Evolutionary conservation across 2,329 filamentous ascomycete species (phyloP), one percentile per base, ranked within the genome.

Genomic region (Phialophora chinensis): DNA sequence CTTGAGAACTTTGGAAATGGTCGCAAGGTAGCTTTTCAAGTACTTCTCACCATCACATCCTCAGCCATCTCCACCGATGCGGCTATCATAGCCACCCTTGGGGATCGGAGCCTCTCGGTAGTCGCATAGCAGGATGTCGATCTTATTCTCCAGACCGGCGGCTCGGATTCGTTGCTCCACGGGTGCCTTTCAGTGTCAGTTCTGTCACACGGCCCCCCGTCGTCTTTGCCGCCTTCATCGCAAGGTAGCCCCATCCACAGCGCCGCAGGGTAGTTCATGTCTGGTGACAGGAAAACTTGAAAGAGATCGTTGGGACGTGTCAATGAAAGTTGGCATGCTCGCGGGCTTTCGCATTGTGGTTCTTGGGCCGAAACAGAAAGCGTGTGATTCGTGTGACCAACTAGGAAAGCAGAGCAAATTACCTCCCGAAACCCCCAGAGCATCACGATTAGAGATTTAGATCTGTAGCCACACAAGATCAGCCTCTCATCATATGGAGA

Each of bases 191-290:
- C 20, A 49, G 44, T 7, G 44, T 49, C 44, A 49, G 20, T 10
- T 10, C 44, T 11, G 44, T 20, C 44, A 49, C 44, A 49, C 17
- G 44, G 20, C 44, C 20, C 14, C 44, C 44, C 5, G 17, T 49
- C 20, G 44, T 49, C 44, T 49, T 49, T 23, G 20, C 44, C 20
- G 44, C 44, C 14, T 49, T 3, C 44, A 49, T 49, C 44, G 44
- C 44, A 49, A 49, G 44, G 10, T 49, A 49, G 17, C 44, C 44
- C 17, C 44, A 20, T 49, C 50, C 50, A 53, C 50, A 49, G 44
- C 17, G 44, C 44, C 17, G 17, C 8, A 1, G 17, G 20, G 20
- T n/a, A 49, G 44, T 49, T 49, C 44, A 49, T n/a, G 20, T 49
- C 14, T 49, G 44, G 44, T n/a, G 44, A 49, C 6, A 49, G 44